These are phyloP conservation scores for Andrographis paniculata DNA, from an alignment of 305 asterid species.

Conservation along the genomic window DNA sequence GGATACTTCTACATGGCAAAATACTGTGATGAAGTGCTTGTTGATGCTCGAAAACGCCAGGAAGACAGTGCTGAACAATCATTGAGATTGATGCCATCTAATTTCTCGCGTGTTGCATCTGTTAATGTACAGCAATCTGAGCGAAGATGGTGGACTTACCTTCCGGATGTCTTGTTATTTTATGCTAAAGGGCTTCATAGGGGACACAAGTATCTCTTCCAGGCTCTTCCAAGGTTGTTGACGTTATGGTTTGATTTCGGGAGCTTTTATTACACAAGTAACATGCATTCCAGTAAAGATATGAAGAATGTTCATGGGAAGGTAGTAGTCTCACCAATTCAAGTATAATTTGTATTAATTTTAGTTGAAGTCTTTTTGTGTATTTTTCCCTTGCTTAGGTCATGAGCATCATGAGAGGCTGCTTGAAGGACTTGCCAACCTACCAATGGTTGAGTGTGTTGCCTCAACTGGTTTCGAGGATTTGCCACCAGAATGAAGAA, in stretches of 20 bases:
- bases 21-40: slow-evolving; percentile 90
- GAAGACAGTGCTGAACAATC: slow-evolving; percentile 56
- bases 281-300: slow-evolving; percentile 50
- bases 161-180: slow-evolving; percentile 80
- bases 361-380: slow-evolving; percentile 4
- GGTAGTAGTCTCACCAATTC: slow-evolving; percentile 37
- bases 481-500: slow-evolving; percentile 96
- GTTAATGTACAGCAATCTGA: slow-evolving; percentile 49
- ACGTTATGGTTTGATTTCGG: slow-evolving; percentile 98
- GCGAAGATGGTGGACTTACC: slow-evolving; percentile 77
- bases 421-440: slow-evolving; percentile 84
- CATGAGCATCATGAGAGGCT: slow-evolving; percentile 85
- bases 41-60: slow-evolving; percentile 95
- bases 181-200: slow-evolving; percentile 93
- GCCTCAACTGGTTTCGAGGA: slow-evolving; percentile 96
- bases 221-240: slow-evolving; percentile 93
- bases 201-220: slow-evolving; percentile 95
- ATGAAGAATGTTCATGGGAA: slow-evolving; percentile 52
- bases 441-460: slow-evolving; percentile 95
- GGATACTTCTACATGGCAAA: slow-evolving; percentile 94
- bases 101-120: slow-evolving; percentile 38
- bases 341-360: slow-evolving; percentile 12
- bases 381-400: slow-evolving; percentile 33
- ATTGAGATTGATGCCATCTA: slow-evolving; percentile 41
- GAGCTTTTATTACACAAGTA: slow-evolving; percentile 47